A percentile compares a stretch with the other conserved stretches of the same genome.
Evolutionary conservation across 164 flowering plant genomes (phyloP).

Genomic region (Piper longum): DNA sequence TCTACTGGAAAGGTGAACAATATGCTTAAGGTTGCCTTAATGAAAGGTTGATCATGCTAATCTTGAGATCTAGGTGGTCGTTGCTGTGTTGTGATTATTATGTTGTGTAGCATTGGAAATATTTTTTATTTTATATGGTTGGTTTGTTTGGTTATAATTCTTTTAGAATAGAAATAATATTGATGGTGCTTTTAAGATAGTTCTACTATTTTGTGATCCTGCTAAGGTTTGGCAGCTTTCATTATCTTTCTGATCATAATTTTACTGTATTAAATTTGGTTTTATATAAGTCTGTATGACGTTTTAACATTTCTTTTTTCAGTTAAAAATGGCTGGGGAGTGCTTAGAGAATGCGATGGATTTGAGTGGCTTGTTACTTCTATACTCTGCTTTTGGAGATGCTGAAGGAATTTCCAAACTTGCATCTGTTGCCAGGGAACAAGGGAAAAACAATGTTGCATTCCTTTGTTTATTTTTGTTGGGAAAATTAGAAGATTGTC

Average conservation of each 20-base stretch:
- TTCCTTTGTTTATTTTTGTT: constrained; percentile 84
- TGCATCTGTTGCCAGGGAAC: constrained; percentile 77
- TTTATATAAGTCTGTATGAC: too few relatives aligned
- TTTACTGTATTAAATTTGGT: neutral
- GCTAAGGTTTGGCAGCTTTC: too few relatives aligned
- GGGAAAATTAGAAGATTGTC: constrained; percentile 90
- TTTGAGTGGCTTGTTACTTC: constrained; percentile 83
- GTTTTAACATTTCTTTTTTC: constrained; percentile 11
- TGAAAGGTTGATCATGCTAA: neutral
- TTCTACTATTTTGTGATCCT: too few relatives aligned
- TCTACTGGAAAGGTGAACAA: constrained; percentile 73
- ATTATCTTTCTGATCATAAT: too few relatives aligned
- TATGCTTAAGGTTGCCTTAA: neutral
- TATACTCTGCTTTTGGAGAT: constrained; percentile 91
- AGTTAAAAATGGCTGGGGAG: constrained; percentile 95
- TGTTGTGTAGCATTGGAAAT: too few relatives aligned
- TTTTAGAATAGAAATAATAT: too few relatives aligned
- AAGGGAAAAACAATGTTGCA: constrained; percentile 93
- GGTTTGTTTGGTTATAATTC: too few relatives aligned
- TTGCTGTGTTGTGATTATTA: neutral
- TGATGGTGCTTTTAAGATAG: too few relatives aligned
- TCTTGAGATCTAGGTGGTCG: neutral
- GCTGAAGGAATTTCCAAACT: constrained; percentile 74
- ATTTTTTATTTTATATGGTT: too few relatives aligned
- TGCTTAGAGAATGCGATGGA: constrained; percentile 80